These are phyloP conservation scores for Anacardium occidentale DNA, from an alignment of 345 rosid genomes.

Conservation along the genomic window DNA sequence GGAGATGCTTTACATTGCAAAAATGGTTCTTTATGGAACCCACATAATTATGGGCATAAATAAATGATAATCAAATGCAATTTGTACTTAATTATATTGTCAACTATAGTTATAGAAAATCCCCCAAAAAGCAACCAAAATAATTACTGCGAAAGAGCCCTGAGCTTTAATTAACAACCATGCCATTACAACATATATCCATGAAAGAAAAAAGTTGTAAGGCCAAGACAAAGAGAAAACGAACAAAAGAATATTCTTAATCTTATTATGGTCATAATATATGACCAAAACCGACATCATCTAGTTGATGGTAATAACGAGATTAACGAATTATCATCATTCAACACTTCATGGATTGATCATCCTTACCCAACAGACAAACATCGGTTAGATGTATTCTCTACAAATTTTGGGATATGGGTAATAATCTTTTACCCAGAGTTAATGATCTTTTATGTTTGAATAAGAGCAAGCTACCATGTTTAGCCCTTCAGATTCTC, in stretches of 20 bases:
- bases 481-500: neutral
- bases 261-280: neutral
- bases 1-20: neutral
- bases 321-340: neutral
- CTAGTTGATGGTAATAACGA: neutral
- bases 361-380: too few relatives aligned
- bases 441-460: neutral
- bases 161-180: neutral
- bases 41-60: neutral
- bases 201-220: neutral
- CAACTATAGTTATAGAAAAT: neutral
- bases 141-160: neutral
- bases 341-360: too few relatives aligned
- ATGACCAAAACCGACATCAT: conserved; percentile 14
- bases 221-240: conserved; percentile 10
- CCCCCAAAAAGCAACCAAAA: neutral
- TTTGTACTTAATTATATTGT: neutral
- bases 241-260: conserved; percentile 23
- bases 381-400: too few relatives aligned
- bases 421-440: too few relatives aligned
- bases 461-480: neutral
- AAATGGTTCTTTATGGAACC: neutral
- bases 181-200: neutral
- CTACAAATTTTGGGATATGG: too few relatives aligned
- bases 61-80: conserved; percentile 15